Base-by-base conservation (phyloP, 257 asterid species). In the Nicotiana paniculata region DNA sequence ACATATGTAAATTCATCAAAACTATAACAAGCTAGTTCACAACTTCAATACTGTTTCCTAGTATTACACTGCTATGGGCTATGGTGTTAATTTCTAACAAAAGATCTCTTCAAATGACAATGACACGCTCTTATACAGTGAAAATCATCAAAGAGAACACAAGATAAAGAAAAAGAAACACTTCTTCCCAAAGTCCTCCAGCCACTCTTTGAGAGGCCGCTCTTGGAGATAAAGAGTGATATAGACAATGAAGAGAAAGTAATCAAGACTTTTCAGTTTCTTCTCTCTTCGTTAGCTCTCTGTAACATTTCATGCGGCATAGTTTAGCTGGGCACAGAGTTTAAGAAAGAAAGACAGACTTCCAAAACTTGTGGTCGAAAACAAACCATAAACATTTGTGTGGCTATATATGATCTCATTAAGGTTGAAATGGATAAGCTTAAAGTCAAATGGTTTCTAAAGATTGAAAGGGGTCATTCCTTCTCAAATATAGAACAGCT, bases 101-200 rank as follows among this genome's bases (percentile, higher is more conserved):
- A 51, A 51, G 63, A 26, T 72, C 24, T 72, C 59, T 24, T 72
- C 79, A 72, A 72, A 72, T 75, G 79, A 51, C 63, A 75, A 75
- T 7, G 61, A 16, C 63, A 48, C 17, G 43, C 26, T 48, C 21
- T 75, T 75, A 63, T 48, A 46, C 9, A 75, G 63, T 26, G 39
- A 26, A 48, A 48, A 51, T 48, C 63, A 75, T 74, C 79, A 74
- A 48, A 46, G 79, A 74, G 43, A 48, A 74, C 39, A 74, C 79
- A 48, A 26, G 1, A 74, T 13, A 3, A 13, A 6, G 62, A 13
- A 48, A 72, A 74, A 51, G 63, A 74, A 51, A 26, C 43, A 15
- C 28, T 3, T 74, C 15, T 4, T 21, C 43, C 63, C 15, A 26
- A 26, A 26, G 28, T 26, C 13, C 63, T 51, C 63, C 39, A 48